phyloP scores from a whole-genome alignment of 2,329 filamentous ascomycete genomes.

The Ophiobolus disseminans region DNA sequence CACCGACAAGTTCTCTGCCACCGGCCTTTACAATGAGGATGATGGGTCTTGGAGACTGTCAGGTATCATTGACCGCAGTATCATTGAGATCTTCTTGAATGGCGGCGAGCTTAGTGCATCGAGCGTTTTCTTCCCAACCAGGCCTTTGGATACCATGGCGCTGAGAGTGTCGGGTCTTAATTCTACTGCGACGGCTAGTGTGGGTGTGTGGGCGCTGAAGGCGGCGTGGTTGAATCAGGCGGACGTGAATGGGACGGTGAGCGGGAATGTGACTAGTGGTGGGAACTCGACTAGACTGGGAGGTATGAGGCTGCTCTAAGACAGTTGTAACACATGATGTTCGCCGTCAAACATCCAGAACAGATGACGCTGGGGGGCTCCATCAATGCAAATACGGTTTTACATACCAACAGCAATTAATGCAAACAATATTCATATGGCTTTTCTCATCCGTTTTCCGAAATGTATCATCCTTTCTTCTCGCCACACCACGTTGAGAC shows the following conservation, averaged over 20 bases:
- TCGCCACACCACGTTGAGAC: too few relatives aligned
- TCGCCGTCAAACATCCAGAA: background rate
- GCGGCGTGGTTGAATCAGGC: constrained; percentile 48
- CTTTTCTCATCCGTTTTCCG: too few relatives aligned
- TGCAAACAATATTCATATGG: too few relatives aligned
- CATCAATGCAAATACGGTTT: too few relatives aligned
- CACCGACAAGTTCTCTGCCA: constrained; percentile 60
- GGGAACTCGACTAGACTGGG: background rate
- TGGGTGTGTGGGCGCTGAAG: constrained; percentile 49
- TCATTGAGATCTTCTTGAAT: constrained; percentile 64
- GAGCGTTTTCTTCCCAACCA: constrained; percentile 59
- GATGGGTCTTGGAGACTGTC: constrained; percentile 52
- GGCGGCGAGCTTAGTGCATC: constrained; percentile 60
- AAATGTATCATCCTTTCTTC: too few relatives aligned
- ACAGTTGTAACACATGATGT: background rate
- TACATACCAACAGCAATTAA: too few relatives aligned
- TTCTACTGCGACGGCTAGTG: constrained; percentile 47
- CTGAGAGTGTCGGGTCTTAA: constrained; percentile 43
- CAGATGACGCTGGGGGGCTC: too few relatives aligned
- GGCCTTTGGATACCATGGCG: constrained; percentile 49
- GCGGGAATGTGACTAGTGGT: constrained; percentile 42
- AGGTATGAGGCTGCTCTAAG: constrained; percentile 7
- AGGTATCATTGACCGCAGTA: constrained; percentile 61
- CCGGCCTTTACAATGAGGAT: constrained; percentile 28
- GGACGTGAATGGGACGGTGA: constrained; percentile 38